A percentile compares a stretch with the other conserved stretches of the same genome.
These are phyloP conservation scores for Salix koriyanagi DNA, from an alignment of 345 rosid genomes.

Conservation along the genomic window DNA sequence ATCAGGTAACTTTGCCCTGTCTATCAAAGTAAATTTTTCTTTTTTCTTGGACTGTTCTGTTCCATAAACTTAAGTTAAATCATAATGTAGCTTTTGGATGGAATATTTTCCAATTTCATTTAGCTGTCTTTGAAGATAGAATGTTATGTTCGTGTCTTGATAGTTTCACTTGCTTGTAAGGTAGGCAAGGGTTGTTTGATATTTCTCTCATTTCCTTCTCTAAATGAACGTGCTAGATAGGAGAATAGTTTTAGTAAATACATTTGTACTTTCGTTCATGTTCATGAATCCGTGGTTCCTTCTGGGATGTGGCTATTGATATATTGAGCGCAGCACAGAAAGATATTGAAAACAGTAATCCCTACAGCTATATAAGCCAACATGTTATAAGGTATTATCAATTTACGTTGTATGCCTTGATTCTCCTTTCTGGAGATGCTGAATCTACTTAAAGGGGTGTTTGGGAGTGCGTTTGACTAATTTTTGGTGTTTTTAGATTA, in stretches of 20 bases:
- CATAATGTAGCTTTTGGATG: background rate
- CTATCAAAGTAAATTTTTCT: background rate
- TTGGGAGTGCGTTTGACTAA: too few relatives aligned
- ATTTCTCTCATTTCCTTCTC: background rate
- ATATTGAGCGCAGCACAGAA: background rate
- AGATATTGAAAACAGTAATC: background rate
- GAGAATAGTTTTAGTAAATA: background rate
- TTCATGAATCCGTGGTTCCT: background rate
- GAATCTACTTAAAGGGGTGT: background rate
- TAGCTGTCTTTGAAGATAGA: background rate
- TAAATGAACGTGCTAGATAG: background rate
- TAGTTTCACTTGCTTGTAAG: background rate
- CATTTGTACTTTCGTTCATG: background rate
- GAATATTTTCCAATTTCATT: background rate
- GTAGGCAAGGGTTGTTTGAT: background rate
- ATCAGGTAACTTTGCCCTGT: conserved; percentile 44
- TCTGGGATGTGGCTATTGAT: background rate
- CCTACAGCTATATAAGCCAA: background rate
- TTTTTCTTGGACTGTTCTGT: background rate
- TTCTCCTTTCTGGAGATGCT: background rate
- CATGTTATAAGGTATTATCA: background rate
- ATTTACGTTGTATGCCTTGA: background rate
- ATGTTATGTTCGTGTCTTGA: background rate
- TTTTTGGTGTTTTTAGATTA: too few relatives aligned
- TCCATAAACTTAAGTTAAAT: background rate